Percentiles rank a stretch among this genome's conserved stretches.
Conservation (phyloP, 495 filamentous ascomycete genomes). For the Bacidia rubella region DNA sequence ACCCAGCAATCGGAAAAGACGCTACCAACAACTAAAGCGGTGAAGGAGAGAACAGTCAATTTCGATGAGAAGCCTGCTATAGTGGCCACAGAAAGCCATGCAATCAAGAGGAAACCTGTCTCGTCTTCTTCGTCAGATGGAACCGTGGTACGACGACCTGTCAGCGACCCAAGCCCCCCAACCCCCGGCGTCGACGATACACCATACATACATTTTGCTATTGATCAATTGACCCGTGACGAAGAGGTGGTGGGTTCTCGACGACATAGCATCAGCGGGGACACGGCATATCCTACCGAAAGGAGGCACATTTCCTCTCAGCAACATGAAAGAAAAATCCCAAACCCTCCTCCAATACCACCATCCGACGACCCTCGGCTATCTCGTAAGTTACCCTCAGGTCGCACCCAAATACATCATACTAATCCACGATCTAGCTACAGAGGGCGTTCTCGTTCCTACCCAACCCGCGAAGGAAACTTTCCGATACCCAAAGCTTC, state of each 20-base stretch:
- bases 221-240: slow-evolving; percentile 57
- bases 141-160: slow-evolving; percentile 16
- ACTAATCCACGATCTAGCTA: slow-evolving; percentile 3
- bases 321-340: background rate
- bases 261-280: slow-evolving; percentile 25
- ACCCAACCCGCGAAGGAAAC: slow-evolving; percentile 33
- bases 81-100: slow-evolving; percentile 22
- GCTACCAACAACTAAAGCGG: slow-evolving; percentile 15
- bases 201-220: slow-evolving; percentile 58
- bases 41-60: slow-evolving; percentile 21
- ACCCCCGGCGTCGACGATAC: slow-evolving; percentile 55
- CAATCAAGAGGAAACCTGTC: slow-evolving; percentile 17
- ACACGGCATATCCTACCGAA: slow-evolving; percentile 34
- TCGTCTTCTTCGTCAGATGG: slow-evolving; percentile 18
- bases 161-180: slow-evolving; percentile 29
- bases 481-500: slow-evolving; percentile 39
- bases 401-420: background rate
- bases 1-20: slow-evolving; percentile 15
- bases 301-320: slow-evolving; percentile 20
- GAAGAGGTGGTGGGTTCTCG: slow-evolving; percentile 34
- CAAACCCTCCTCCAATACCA: slow-evolving; percentile 2
- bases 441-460: slow-evolving; percentile 37
- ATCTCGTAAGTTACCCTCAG: slow-evolving; percentile 9
- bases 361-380: background rate
- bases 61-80: slow-evolving; percentile 9